These are phyloP conservation scores for Oryza brachyantha DNA, from an alignment of 176 grass and related monocot genomes.

Conservation along the genomic window DNA sequence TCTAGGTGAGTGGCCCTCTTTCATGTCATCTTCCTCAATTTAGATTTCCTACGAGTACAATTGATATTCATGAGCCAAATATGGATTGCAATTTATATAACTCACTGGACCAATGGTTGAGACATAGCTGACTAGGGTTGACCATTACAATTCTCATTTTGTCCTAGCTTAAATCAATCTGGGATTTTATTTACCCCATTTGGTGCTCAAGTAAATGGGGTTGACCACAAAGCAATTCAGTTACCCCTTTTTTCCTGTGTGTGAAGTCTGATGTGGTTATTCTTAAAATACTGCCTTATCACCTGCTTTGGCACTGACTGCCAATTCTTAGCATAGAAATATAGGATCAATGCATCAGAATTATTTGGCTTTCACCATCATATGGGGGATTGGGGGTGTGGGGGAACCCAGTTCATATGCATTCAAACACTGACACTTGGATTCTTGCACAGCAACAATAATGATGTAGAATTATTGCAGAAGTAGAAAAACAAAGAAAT, in stretches of 20 bases:
- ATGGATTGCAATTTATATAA: background rate
- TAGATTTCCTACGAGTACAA: background rate
- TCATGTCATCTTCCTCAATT: no score
- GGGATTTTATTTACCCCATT: background rate
- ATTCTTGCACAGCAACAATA: background rate
- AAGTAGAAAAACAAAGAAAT: background rate
- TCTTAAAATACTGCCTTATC: background rate
- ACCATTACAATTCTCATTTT: background rate
- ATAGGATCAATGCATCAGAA: background rate
- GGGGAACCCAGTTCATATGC: background rate
- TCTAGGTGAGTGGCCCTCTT: constrained; percentile 62
- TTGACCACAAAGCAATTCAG: background rate
- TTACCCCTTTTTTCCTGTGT: background rate
- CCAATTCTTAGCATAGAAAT: background rate
- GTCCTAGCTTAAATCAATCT: background rate
- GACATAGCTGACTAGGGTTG: background rate
- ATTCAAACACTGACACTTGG: background rate
- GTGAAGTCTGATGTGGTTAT: background rate
- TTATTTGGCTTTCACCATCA: background rate
- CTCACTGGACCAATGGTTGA: background rate
- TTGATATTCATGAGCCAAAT: background rate
- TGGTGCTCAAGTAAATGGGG: background rate
- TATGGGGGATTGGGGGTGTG: no score
- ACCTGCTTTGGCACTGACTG: background rate
- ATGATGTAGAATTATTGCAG: background rate